Evolutionary conservation across 202 grass and related monocot species (phyloP), one percentile per base, ranked within the genome.

Genomic region (Bolboschoenoplectus hybrid): DNA sequence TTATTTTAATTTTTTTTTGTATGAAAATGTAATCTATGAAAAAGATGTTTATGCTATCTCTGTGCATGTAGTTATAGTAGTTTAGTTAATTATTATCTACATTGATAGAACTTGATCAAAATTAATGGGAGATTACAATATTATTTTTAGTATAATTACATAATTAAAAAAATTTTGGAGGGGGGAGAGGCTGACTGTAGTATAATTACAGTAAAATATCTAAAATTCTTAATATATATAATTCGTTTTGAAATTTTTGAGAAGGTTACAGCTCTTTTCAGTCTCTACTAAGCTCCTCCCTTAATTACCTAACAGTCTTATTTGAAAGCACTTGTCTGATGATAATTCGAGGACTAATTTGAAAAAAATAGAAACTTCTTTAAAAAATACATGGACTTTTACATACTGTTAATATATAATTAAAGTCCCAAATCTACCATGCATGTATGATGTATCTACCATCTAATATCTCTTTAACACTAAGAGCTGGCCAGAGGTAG

Each of bases 1-100:
- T 66, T 66, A 67, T 67, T 83, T 39, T 47, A 52, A 19, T n/a
- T 52, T 68, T 83, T 51, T 67, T 38, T 81, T 0, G 39, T 64
- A 26, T 81, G 20, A 67, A 62, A 83, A 83, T 84, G 82, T 84
- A 84, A 84, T 55, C 50, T 58, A 55, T 75, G 46, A 43, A 80
- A 80, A 80, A 80, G 13, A 80, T 80, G 14, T 44, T 61, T 61
- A 61, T 62, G 36, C 20, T 80, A 43, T 26, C 55, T 80, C 36
- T 20, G 52, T 80, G 75, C 36, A 80, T 80, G 75, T 43, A 80
- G 53, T 80, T 80, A 44, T 80, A 80, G 76, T 26, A 26, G 26
- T 26, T 26, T 26, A 26, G 26, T 26, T 26, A 26, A 26, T 26
- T 26, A 26, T 26, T 26, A 26, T 26, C 26, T 26, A 26, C 26